A percentile compares a stretch with the other conserved stretches of the same genome.
These are phyloP conservation scores for Takakia lepidozioides DNA, from an alignment of 225 moss, liverwort and hornwort species.

Conservation along the genomic window DNA sequence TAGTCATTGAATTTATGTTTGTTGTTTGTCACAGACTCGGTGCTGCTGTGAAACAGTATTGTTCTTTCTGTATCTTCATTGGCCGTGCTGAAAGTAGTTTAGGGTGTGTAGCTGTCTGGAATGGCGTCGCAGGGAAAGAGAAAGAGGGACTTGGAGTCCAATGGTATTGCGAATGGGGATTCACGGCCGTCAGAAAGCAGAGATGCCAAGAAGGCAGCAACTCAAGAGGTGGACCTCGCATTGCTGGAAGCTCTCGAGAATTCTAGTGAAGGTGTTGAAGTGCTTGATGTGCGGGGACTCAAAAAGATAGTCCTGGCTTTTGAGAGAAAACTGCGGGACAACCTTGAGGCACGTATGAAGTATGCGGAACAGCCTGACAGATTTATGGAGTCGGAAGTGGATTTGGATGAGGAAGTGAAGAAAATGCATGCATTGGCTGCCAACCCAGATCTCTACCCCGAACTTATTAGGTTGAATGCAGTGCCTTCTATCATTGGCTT, in stretches of 20 bases:
- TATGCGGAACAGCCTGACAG: slow-evolving; percentile 89
- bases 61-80: too few species aligned
- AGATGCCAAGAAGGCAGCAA: slow-evolving; percentile 6
- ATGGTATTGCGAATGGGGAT: slow-evolving; percentile 31
- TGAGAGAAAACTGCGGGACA: slow-evolving; percentile 83
- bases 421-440: slow-evolving; percentile 87
- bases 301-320: slow-evolving; percentile 90
- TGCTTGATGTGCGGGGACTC: slow-evolving; percentile 76
- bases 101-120: too few species aligned
- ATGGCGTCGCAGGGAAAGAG: slow-evolving; percentile 65
- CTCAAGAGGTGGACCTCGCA: slow-evolving; percentile 32
- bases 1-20: too few species aligned
- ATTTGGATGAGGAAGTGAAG: slow-evolving; percentile 87
- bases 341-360: slow-evolving; percentile 95
- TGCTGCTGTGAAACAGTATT: too few species aligned
- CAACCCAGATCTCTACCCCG: slow-evolving; percentile 85
- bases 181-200: slow-evolving; percentile 9
- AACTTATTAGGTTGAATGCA: slow-evolving; percentile 81
- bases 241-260: slow-evolving; percentile 59
- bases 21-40: too few species aligned
- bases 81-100: too few species aligned
- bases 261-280: slow-evolving; percentile 47
- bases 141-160: slow-evolving; percentile 63
- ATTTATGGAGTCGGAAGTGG: slow-evolving; percentile 94
- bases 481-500: slow-evolving; percentile 77